A percentile compares a stretch with the other conserved stretches of the same genome.
Conservation (phyloP, 768 basidiomycete genomes). For the Harrya chromipes region DNA sequence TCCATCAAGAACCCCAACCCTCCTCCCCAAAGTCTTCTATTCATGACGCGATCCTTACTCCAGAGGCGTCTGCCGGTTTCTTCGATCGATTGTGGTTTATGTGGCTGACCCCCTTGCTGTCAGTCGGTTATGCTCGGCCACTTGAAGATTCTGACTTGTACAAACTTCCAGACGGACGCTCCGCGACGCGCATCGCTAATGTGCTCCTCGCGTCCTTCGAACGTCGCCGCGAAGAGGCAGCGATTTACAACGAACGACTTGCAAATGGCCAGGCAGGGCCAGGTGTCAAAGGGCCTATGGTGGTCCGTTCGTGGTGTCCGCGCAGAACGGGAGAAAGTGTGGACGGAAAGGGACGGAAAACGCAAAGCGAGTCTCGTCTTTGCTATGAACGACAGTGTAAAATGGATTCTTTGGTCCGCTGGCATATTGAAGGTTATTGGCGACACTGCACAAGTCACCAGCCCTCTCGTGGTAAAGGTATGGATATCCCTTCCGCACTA, state of each 20-base stretch:
- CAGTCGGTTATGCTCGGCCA: conserved; percentile 75
- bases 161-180: conserved; percentile 63
- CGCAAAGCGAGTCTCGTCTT: conserved; percentile 57
- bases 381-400: conserved; percentile 76
- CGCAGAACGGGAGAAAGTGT: conserved; percentile 53
- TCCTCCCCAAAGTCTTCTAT: conserved; percentile 50
- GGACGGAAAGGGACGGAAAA: conserved; percentile 63
- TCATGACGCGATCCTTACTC: conserved; percentile 58
- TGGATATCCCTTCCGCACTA: background rate
- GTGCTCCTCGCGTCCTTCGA: conserved; percentile 66
- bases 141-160: conserved; percentile 80
- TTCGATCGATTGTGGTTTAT: conserved; percentile 60
- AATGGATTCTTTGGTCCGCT: conserved; percentile 75
- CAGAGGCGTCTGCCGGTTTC: conserved; percentile 63
- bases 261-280: conserved; percentile 62
- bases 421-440: conserved; percentile 58
- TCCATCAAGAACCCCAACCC: conserved; percentile 19
- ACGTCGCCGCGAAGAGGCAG: conserved; percentile 50
- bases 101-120: conserved; percentile 74
- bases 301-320: conserved; percentile 56
- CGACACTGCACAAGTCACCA: conserved; percentile 70
- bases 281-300: conserved; percentile 47
- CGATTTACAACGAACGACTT: conserved; percentile 68
- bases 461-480: conserved; percentile 77
- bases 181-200: conserved; percentile 57